Evolutionary conservation across 495 filamentous ascomycete species (phyloP).

Genomic region (Podospora fimiseda): DNA sequence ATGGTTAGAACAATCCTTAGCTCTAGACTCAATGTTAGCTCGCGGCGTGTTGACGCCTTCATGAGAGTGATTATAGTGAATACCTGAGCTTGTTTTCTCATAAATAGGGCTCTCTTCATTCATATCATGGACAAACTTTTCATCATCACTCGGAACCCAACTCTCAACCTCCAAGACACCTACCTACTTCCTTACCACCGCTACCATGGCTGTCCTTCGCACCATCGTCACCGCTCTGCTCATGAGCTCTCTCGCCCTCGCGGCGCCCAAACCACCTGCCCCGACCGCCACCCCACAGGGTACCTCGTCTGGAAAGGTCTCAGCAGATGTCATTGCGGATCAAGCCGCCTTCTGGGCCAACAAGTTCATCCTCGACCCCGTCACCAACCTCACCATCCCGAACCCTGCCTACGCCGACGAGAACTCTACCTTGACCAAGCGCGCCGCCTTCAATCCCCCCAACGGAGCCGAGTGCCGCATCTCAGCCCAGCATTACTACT

Average conservation of each 20-base stretch:
- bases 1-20: no score
- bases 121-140: no score
- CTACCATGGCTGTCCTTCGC: neutral
- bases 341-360: conserved; percentile 3
- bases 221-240: neutral
- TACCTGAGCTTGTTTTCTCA: no score
- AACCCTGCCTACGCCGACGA: conserved; percentile 1
- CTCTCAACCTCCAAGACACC: no score
- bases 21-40: no score
- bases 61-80: no score
- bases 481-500: conserved; percentile 6
- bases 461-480: conserved; percentile 5
- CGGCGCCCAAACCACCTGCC: neutral
- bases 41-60: no score
- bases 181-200: neutral
- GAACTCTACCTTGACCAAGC: conserved; percentile 1
- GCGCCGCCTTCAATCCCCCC: conserved; percentile 3
- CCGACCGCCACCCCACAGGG: neutral
- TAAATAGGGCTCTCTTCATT: no score
- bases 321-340: neutral
- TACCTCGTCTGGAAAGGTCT: neutral
- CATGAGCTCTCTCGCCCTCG: neutral
- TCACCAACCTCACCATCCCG: conserved; percentile 3
- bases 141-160: no score
- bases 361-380: conserved; percentile 7